Conservation (phyloP, 495 filamentous ascomycete genomes). For the Xylaria bambusicola region DNA sequence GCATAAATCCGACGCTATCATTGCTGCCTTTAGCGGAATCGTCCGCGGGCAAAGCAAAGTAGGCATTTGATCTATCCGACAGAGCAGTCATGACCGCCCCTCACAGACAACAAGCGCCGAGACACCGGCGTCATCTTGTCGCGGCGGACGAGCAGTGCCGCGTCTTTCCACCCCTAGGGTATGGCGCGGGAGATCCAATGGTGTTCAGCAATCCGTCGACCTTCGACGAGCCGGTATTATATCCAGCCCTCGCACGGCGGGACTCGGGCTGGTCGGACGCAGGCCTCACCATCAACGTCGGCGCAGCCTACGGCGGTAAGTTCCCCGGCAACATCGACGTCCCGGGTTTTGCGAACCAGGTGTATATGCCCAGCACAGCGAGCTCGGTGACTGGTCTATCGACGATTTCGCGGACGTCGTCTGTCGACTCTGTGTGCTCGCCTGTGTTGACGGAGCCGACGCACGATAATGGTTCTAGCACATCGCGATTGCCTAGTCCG, state of each 20-base stretch:
- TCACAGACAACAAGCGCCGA: no score
- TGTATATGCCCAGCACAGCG: constrained; percentile 7
- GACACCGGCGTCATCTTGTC: background rate
- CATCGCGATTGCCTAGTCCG: constrained; percentile 26
- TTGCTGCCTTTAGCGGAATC: no score
- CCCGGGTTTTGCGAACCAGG: background rate
- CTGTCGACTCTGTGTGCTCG: constrained; percentile 22
- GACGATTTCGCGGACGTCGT: constrained; percentile 13
- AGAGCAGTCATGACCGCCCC: no score
- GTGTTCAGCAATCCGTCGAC: constrained; percentile 2
- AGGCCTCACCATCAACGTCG: constrained; percentile 3
- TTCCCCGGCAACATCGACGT: constrained; percentile 13
- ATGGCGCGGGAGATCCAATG: background rate
- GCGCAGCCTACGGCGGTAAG: no score
- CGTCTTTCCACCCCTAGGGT: background rate
- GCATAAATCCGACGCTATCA: no score
- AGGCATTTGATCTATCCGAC: no score
- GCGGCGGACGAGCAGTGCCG: background rate
- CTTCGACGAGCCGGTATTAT: background rate
- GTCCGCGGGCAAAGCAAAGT: no score
- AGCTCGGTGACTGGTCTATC: constrained; percentile 22
- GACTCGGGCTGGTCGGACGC: constrained; percentile 19
- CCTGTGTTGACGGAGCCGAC: constrained; percentile 23
- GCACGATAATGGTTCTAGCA: constrained; percentile 11
- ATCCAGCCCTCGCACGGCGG: background rate